Conservation (phyloP, 495 filamentous ascomycete genomes). For the Podospora anserina region DNA sequence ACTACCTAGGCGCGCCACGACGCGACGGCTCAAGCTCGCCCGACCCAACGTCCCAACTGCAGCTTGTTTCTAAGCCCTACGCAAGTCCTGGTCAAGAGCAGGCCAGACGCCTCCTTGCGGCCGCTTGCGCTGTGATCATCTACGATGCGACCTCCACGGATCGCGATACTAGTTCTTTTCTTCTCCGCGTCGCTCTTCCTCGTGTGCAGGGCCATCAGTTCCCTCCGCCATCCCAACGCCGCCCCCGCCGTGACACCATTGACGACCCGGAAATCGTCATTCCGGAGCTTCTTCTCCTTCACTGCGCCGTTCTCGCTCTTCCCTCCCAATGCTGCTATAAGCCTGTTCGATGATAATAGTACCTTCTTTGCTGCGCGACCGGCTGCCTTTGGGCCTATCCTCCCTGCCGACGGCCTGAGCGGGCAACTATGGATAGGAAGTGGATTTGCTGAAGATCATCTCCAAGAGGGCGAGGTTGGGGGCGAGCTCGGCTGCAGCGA, state of each 20-base stretch:
- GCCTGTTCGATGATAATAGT: slow-evolving; percentile 94
- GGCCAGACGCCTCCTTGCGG: background rate
- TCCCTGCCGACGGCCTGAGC: slow-evolving; percentile 73
- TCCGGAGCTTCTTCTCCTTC: slow-evolving; percentile 48
- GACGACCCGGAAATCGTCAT: slow-evolving; percentile 32
- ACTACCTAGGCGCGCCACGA: slow-evolving; percentile 6
- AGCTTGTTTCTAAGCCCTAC: background rate
- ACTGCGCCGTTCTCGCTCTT: slow-evolving; percentile 68
- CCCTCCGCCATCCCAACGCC: slow-evolving; percentile 28
- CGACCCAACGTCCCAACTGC: background rate
- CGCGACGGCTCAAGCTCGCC: slow-evolving; percentile 13
- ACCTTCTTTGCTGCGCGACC: slow-evolving; percentile 93
- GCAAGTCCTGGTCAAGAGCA: background rate
- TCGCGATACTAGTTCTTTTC: slow-evolving; percentile 46
- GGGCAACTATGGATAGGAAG: slow-evolving; percentile 87
- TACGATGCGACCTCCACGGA: slow-evolving; percentile 48
- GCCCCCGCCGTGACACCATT: slow-evolving; percentile 25
- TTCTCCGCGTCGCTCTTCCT: slow-evolving; percentile 48
- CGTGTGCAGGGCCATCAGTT: slow-evolving; percentile 42
- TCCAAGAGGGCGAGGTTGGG: slow-evolving; percentile 61
- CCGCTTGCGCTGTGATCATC: background rate
- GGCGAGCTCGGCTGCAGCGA: slow-evolving; percentile 97
- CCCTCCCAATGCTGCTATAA: slow-evolving; percentile 90
- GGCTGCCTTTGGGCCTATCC: slow-evolving; percentile 82
- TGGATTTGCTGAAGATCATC: slow-evolving; percentile 75